phyloP scores from a whole-genome alignment of 345 rosid species.

The Iberis pinnata region DNA sequence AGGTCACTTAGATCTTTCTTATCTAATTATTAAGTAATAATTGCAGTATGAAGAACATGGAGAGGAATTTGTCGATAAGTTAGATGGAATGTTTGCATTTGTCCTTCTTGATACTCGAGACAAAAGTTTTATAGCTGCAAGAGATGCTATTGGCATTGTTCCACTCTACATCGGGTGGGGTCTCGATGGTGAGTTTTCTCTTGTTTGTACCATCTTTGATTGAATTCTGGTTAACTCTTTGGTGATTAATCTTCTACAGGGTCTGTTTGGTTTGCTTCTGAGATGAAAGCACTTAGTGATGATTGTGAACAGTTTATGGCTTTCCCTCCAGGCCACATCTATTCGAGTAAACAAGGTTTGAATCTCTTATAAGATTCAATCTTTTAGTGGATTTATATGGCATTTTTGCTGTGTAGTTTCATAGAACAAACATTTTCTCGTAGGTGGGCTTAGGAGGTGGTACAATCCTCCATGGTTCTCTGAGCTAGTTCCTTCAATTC shows the following conservation, averaged over 20 bases:
- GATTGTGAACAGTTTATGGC: constrained; percentile 71
- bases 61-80: constrained; percentile 60
- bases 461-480: constrained; percentile 65
- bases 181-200: constrained; percentile 54
- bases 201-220: neutral
- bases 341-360: constrained; percentile 88
- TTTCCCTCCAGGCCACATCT: constrained; percentile 70
- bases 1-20: constrained; percentile 1
- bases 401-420: neutral
- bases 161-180: constrained; percentile 92
- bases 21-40: constrained; percentile 10
- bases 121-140: constrained; percentile 70
- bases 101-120: constrained; percentile 69
- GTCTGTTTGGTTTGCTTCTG: constrained; percentile 86
- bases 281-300: constrained; percentile 87
- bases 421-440: constrained; percentile 19
- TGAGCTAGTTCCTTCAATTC: constrained; percentile 62
- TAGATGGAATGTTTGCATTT: constrained; percentile 87
- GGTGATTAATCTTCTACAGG: constrained; percentile 34
- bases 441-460: constrained; percentile 76
- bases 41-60: constrained; percentile 73
- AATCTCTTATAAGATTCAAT: neutral
- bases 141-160: constrained; percentile 69
- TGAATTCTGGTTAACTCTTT: constrained; percentile 1
- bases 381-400: neutral